A percentile compares a stretch with the other conserved stretches of the same genome.
These are phyloP conservation scores for Xylaria nigripes DNA, from an alignment of 495 filamentous ascomycete genomes.

Conservation along the genomic window DNA sequence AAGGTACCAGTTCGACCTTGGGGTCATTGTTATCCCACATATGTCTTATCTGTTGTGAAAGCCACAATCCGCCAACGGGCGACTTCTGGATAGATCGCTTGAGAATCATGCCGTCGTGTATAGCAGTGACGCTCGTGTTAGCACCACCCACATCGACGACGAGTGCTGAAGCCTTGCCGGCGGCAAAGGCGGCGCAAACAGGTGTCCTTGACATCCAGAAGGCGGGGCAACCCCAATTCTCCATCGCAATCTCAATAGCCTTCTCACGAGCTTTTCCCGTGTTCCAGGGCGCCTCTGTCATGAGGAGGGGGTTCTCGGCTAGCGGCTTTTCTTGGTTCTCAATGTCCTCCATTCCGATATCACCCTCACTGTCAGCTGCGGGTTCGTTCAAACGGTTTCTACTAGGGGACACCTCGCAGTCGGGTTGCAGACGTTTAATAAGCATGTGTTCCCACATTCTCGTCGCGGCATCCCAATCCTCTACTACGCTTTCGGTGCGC, in stretches of 20 bases:
- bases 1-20: constrained; percentile 70
- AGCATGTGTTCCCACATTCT: constrained; percentile 72
- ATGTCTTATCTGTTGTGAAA: constrained; percentile 76
- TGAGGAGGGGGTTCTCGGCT: constrained; percentile 79
- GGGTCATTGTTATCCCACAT: constrained; percentile 70
- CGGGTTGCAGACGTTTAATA: constrained; percentile 67
- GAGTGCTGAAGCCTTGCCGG: constrained; percentile 84
- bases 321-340: constrained; percentile 71
- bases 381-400: constrained; percentile 71
- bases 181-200: constrained; percentile 61
- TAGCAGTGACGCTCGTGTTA: constrained; percentile 79
- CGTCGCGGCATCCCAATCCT: constrained; percentile 91
- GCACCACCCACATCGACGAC: constrained; percentile 90
- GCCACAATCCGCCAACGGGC: constrained; percentile 77
- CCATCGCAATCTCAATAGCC: constrained; percentile 89
- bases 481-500: constrained; percentile 72
- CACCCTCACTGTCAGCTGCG: constrained; percentile 47
- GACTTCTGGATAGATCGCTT: constrained; percentile 80
- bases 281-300: constrained; percentile 95
- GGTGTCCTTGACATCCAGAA: constrained; percentile 71
- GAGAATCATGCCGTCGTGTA: constrained; percentile 90
- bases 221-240: constrained; percentile 86
- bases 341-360: constrained; percentile 51
- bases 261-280: constrained; percentile 77
- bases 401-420: constrained; percentile 55